Evolutionary conservation across 2,329 filamentous ascomycete species (phyloP), one percentile per base, ranked within the genome.

Genomic region (Cladosporium colombiae): DNA sequence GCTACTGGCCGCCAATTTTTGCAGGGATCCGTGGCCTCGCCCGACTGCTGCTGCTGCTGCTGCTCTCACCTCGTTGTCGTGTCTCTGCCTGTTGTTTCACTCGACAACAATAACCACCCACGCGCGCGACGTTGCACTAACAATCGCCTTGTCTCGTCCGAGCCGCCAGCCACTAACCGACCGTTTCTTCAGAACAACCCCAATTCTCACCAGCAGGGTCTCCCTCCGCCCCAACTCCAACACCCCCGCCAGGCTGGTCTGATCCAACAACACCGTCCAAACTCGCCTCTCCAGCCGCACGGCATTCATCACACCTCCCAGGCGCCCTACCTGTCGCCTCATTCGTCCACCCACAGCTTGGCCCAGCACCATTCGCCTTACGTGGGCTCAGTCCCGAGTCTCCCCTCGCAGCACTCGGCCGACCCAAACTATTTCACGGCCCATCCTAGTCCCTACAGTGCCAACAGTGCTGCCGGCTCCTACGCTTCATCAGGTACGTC

Each of bases 401-500:
- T 84, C 66, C 86, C 82, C 74, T 84, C 85, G 53, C 89, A 89
- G 74, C 83, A 85, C 74, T 80, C 85, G 59, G 86, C 88, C 74
- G 91, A 96, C 72, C 81, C 91, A 62, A 85, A 88, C 55, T 88
- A 86, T 73, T 96, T 94, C 79, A 88, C 90, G 75, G 86, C 90
- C 66, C 91, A 95, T 76, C 87, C 91, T 69, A 92, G 89, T 77
- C 87, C 91, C 13, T 96, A 96, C 82, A 93, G 90, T 80, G 90
- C 91, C 64, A 89, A 91, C 71, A 92, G 90, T 81, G 87, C 90
- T 68, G 88, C 90, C 64, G 91, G 90, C 80, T 91, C 91, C 81
- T 97, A 96, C 80, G 89, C 91, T 70, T 92, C 92, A 76, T 91
- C 91, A 83, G 91, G 92, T 95, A 81, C 84, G 89, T 84, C 61